phyloP scores from a whole-genome alignment of 2,329 filamentous ascomycete species.

The Dactylellina parvicollis region DNA sequence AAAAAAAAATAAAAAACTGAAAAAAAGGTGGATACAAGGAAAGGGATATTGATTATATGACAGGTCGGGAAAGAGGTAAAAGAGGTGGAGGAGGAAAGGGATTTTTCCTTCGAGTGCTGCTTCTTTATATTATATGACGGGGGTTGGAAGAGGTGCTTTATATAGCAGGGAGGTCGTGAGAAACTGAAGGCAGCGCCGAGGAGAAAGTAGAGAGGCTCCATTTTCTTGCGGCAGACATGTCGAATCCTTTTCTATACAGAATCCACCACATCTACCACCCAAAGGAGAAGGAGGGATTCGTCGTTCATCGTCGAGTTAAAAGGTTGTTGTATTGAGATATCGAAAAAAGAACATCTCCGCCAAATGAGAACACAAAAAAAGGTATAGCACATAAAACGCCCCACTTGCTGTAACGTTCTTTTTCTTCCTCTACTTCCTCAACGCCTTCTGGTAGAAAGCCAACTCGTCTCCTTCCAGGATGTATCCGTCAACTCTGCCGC shows the following conservation, averaged over 20 bases:
- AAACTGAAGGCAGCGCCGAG: conserved; percentile 10
- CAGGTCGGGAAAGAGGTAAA: conserved; percentile 33
- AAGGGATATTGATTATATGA: conserved; percentile 52
- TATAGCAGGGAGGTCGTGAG: background rate
- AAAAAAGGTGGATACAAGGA: conserved; percentile 24
- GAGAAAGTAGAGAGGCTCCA: background rate
- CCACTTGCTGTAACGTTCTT: conserved; percentile 30
- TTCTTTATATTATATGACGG: conserved; percentile 35
- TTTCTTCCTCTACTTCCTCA: conserved; percentile 82
- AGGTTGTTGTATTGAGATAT: conserved; percentile 41
- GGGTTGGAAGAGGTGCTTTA: background rate
- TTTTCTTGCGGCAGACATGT: conserved; percentile 6
- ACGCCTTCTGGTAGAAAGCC: conserved; percentile 99
- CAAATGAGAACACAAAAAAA: conserved; percentile 36
- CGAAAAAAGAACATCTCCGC: conserved; percentile 42
- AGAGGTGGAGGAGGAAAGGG: background rate
- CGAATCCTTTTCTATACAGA: conserved; percentile 11
- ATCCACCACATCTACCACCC: conserved; percentile 20
- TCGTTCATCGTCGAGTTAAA: conserved; percentile 36
- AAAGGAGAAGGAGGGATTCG: background rate
- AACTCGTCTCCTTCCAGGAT: conserved; percentile 99
- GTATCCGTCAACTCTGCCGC: conserved; percentile 95
- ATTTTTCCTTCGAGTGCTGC: conserved; percentile 14
- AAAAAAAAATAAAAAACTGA: conserved; percentile 40
- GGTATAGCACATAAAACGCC: conserved; percentile 46